Evolutionary conservation across 805 yeast species (phyloP), one percentile per base, ranked within the genome.

Genomic region (Ogataea naganishii): DNA sequence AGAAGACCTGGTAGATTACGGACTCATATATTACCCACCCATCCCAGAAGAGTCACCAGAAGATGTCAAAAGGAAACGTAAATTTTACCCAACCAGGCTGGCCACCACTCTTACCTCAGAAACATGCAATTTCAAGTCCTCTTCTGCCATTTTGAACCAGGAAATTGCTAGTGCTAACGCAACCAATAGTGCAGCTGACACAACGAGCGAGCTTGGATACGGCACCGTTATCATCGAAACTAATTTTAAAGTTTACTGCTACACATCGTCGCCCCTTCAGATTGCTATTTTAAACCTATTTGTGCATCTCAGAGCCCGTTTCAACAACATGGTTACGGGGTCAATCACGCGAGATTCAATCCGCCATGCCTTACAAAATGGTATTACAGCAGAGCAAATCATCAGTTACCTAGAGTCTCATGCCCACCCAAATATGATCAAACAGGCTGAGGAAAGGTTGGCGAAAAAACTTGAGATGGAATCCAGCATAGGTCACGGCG

Each of bases 341-440:
- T 85, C 82, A 40, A 70, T 92, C 35, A 88, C 96, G 5, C 72
- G 97, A 53, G 96, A 89, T 44, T 83, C 95, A 1, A 78, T 92
- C 14, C 66, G 97, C 36, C 64, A 70, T 31, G 98, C 98, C 0
- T 58, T 92, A 22, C 51, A 64, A 24, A 84, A 81, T 44, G 98
- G 98, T 18, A 92, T 92, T 44, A 82, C 96, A 0, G 89, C 97
- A 0, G 96, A 86, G 22, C 98, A 92, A 51, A 83, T 92, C 43
- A 80, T 92, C 37, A 74, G 84, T 39, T 92, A 89, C 50, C 56
- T 92, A 26, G 86, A 84, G 39, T 71, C 86, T 0, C 96, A 92
- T 61, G 95, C 96, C 0, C 97, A 89, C 57, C 82, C 94, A 3
- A 95, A 86, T 50, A 81, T 89, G 92, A 60, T 75, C 32, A 66